Evolutionary conservation across 2,329 filamentous ascomycete genomes (phyloP), one percentile per base, ranked within the genome.

Genomic region (Lasiodiplodia hormozganensis): DNA sequence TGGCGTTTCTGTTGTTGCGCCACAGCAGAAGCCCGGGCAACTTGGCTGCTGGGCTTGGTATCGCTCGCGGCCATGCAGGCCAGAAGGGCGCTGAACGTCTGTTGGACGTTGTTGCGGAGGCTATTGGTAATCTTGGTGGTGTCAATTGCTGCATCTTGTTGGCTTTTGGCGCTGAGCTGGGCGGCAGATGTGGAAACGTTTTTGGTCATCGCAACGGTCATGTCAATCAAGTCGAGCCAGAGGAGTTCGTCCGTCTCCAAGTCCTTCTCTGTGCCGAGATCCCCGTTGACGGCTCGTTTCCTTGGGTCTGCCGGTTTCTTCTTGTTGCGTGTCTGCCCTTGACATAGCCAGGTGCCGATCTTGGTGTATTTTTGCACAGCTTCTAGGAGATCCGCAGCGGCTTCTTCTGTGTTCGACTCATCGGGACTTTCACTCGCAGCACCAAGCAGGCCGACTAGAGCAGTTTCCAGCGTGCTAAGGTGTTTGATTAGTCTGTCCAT

Each of bases 291-390:
- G 79, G 65, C 72, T 79, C 73, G 71, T 79, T 73, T 73, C 12
- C 18, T 52, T 16, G 23, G 8, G n/a, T 64, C 60, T 12, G 60
- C 16, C 80, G 72, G 67, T 40, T 57, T 70, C 58, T 68, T 69
- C 6, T 83, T 79, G 0, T 86, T 87, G 74, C 91, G 92, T 60
- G 88, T 93, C 76, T 97, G 93, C 1, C 91, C 89, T 79, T 96
- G 93, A 74, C 96, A 98, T 14, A 99, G 84, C 96, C 96, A 99
- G 62, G 97, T 95, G 16, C 96, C 96, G 1, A 99, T 93, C 71
- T 94, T 90, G 1, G 91, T 89, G 79, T 97, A 98, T 77, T 97
- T 97, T 70, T 96, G 90, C 21, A 99, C 82, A 0, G 91, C 89
- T 68, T 89, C 87, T 4, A 97, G 84, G 1, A 97, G 84, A 68